Evolutionary conservation across 305 asterid genomes (phyloP).

Genomic region (Fraxinus nigra): DNA sequence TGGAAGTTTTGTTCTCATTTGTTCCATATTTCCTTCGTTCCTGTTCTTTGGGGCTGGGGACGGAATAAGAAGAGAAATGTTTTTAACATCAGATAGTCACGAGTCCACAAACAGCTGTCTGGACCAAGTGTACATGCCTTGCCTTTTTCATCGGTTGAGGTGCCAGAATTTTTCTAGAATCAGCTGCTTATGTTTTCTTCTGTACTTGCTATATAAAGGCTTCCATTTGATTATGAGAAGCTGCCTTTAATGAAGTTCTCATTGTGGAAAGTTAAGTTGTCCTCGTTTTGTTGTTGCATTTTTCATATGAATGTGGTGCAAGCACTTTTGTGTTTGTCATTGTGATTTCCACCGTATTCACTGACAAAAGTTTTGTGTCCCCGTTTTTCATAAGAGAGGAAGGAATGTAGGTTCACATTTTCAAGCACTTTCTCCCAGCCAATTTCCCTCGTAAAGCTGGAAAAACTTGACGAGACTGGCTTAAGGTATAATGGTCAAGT

Average conservation of each 20-base stretch:
- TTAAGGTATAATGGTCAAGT: background rate
- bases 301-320: background rate
- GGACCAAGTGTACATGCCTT: conserved; percentile 9
- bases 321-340: background rate
- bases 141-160: background rate
- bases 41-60: conserved; percentile 1
- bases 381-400: background rate
- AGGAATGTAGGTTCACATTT: background rate
- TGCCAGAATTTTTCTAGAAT: background rate
- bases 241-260: conserved; percentile 25
- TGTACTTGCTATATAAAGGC: conserved; percentile 20
- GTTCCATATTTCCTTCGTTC: background rate
- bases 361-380: background rate
- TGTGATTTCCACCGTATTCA: background rate
- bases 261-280: background rate
- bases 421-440: background rate
- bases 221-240: conserved; percentile 45
- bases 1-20: background rate
- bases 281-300: background rate
- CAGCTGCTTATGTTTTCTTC: background rate
- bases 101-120: conserved; percentile 1
- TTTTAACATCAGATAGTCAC: background rate
- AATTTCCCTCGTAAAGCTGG: background rate
- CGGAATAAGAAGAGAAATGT: background rate
- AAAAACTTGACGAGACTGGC: background rate